Conservation (phyloP, 257 asterid genomes). For the Jacaranda mimosifolia region DNA sequence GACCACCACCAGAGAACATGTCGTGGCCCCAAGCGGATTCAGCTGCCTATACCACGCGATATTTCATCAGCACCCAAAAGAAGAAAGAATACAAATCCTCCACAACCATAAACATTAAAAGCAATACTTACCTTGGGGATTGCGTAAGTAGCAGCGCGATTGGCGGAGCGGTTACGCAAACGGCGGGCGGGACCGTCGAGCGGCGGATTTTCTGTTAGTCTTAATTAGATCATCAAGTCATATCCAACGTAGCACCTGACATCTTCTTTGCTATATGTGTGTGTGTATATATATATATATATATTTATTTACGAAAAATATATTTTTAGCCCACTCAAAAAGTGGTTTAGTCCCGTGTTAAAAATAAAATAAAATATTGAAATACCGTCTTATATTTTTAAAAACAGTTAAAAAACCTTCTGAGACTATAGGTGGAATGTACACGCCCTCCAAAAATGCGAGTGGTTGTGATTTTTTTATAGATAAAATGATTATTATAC, state of each 20-base stretch:
- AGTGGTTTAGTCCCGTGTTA: too few species aligned
- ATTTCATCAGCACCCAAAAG: not conserved
- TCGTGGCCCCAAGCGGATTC: conserved; percentile 65
- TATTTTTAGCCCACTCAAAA: too few species aligned
- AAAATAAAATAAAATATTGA: too few species aligned
- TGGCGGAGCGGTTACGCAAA: conserved; percentile 47
- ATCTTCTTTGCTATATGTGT: conserved; percentile 41
- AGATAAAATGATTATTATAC: too few species aligned
- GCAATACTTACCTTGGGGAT: conserved; percentile 49
- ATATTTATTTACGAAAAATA: too few species aligned
- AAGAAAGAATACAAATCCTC: not conserved
- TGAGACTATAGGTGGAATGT: too few species aligned
- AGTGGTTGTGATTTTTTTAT: too few species aligned
- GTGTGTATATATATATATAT: too few species aligned
- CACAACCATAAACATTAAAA: not conserved
- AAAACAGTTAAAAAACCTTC: too few species aligned
- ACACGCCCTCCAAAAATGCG: too few species aligned
- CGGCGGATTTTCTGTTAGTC: conserved; percentile 57
- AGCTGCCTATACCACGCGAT: conserved; percentile 53
- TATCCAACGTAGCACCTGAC: conserved; percentile 67
- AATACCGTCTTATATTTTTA: too few species aligned
- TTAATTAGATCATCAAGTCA: conserved; percentile 76
- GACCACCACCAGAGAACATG: conserved; percentile 52
- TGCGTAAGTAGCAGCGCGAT: conserved; percentile 56
- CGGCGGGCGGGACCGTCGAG: conserved; percentile 59